Evolutionary conservation across 441 rosid species (phyloP).

Genomic region (Adansonia rubrostipa): DNA sequence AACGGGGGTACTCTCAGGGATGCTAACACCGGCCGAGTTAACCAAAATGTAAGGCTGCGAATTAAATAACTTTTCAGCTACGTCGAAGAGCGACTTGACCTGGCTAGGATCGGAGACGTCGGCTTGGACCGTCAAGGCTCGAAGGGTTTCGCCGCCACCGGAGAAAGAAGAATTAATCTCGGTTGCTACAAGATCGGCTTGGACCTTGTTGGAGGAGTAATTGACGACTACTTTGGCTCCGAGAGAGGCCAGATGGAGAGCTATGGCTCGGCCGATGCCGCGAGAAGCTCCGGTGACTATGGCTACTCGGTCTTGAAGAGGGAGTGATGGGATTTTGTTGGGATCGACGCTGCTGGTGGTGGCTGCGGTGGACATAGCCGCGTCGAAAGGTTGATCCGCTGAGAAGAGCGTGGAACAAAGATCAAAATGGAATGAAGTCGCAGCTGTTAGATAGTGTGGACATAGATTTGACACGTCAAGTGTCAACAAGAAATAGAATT

Average conservation of each 20-base stretch:
- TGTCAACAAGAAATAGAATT: neutral
- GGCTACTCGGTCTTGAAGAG: slow-evolving; percentile 68
- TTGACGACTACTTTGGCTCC: slow-evolving; percentile 71
- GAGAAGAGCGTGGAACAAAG: neutral
- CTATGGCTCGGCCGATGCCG: slow-evolving; percentile 75
- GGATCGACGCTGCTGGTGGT: neutral
- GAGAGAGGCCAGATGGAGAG: slow-evolving; percentile 62
- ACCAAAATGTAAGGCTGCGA: slow-evolving; percentile 68
- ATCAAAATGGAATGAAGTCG: neutral
- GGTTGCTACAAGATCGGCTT: slow-evolving; percentile 56
- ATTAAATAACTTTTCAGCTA: slow-evolving; percentile 58
- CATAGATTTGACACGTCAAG: neutral
- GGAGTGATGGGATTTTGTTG: slow-evolving; percentile 4
- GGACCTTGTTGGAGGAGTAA: slow-evolving; percentile 48
- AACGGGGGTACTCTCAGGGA: slow-evolving; percentile 20
- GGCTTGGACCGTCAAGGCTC: slow-evolving; percentile 54
- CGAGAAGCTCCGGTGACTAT: slow-evolving; percentile 81
- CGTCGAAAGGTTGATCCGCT: neutral
- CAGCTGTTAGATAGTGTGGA: neutral
- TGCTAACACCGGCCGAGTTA: slow-evolving; percentile 65
- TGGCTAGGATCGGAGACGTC: slow-evolving; percentile 66
- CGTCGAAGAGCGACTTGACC: slow-evolving; percentile 65
- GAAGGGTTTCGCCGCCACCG: slow-evolving; percentile 24
- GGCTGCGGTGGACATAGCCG: neutral
- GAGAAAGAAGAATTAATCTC: slow-evolving; percentile 50